phyloP scores from a whole-genome alignment of 2,329 filamentous ascomycete genomes.

The Chaetomiaceae sp. region DNA sequence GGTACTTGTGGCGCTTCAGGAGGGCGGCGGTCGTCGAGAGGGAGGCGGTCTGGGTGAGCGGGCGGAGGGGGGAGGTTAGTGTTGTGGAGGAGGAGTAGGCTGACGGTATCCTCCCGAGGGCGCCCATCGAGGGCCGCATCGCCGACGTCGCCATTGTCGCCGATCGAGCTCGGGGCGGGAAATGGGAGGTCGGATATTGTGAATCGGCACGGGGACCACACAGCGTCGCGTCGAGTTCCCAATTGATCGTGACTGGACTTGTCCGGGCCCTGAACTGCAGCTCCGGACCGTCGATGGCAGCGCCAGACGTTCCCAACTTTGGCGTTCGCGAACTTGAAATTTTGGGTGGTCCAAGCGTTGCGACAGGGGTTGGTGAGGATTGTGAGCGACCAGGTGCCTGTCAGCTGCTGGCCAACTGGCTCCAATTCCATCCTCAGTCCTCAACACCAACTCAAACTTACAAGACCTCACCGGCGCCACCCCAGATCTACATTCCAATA shows the following conservation, averaged over 20 bases:
- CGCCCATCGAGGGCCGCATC: constrained; percentile 29
- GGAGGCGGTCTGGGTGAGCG: constrained; percentile 23
- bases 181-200: too few species aligned
- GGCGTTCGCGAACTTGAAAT: constrained; percentile 19
- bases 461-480: too few species aligned
- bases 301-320: constrained; percentile 6
- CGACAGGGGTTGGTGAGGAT: not conserved
- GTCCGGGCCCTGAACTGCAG: constrained; percentile 1
- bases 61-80: not conserved
- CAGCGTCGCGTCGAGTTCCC: not conserved
- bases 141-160: constrained; percentile 21
- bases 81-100: constrained; percentile 1
- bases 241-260: not conserved
- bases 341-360: constrained; percentile 27
- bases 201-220: too few species aligned
- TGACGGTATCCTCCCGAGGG: constrained; percentile 31
- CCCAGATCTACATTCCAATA: too few species aligned
- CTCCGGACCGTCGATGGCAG: not conserved
- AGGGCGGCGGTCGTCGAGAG: constrained; percentile 55
- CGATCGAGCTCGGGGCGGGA: not conserved
- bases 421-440: not conserved
- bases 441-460: not conserved
- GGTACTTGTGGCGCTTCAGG: constrained; percentile 40
- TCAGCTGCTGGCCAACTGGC: not conserved
- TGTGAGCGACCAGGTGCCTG: not conserved